Evolutionary conservation across 129 eudicot species (phyloP), one percentile per base, ranked within the genome.

Genomic region (Arctium lappa): DNA sequence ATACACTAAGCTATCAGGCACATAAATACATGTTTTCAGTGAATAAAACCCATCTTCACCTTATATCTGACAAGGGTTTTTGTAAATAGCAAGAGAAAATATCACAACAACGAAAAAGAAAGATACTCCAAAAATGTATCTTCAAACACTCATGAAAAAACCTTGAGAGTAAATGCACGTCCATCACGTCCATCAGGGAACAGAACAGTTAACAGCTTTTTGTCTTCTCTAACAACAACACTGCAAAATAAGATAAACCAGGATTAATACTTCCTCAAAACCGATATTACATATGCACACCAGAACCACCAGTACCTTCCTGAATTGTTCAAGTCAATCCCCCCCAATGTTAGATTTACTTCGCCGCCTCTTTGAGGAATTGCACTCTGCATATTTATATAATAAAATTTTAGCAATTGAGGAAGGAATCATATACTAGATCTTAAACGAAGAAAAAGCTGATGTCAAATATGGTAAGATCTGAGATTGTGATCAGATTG

Each of bases 101-200:
- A 50, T 50, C n/a, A 50, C 5, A n/a, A 42, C 72, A 31, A 36
- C 37, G 31, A 37, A 10, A 75, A 22, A 53, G 74, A 4, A 56
- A 42, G 66, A 74, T 74, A 44, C 8, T 8, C 48, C 65, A 74
- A 74, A 74, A 12, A 15, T 53, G 65, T 72, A 82, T 66, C 36
- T 60, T 75, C 6, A 34, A 76, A 46, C 30, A 6, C 29, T 69
- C 42, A 38, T 72, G 66, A 32, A 30, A 56, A 78, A 32, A 93
- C 99, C 99, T 95, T 95, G 65, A 95, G 98, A 37, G 97, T 95
- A 85, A 93, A 93, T 77, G 97, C 99, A 16, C 99, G 85, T 12
- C 98, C 98, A 88, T 93, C 98, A 38, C 99, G 98, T 63, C 99
- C 99, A 93, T 95, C 99, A 72, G 98, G 98, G 80, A 95, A 95